Evolutionary conservation across 1,139 yeast species (phyloP).

Genomic region (Suhomyces terraborum): DNA sequence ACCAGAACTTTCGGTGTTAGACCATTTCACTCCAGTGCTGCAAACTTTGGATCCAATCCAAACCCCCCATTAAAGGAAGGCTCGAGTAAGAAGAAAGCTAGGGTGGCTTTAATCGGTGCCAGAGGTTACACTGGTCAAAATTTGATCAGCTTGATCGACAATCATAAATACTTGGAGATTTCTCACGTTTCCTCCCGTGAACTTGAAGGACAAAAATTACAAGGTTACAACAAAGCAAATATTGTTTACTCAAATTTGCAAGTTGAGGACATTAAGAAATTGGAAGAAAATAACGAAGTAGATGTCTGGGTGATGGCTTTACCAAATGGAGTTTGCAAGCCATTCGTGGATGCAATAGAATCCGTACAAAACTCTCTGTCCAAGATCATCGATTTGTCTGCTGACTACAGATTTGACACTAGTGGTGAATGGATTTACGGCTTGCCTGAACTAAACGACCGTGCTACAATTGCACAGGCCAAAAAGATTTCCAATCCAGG

Average conservation of each 20-base stretch:
- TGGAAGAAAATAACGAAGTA: slow-evolving; percentile 76
- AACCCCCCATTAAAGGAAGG: slow-evolving; percentile 72
- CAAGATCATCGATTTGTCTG: slow-evolving; percentile 87
- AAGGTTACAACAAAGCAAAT: slow-evolving; percentile 81
- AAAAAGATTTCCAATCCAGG: slow-evolving; percentile 94
- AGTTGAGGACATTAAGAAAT: slow-evolving; percentile 76
- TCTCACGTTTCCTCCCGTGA: slow-evolving; percentile 96
- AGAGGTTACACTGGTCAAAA: slow-evolving; percentile 98
- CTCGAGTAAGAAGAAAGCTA: slow-evolving; percentile 58
- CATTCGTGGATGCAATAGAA: slow-evolving; percentile 93
- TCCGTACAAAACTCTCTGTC: slow-evolving; percentile 59
- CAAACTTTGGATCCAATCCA: slow-evolving; percentile 49
- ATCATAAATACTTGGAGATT: slow-evolving; percentile 83
- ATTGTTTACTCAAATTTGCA: slow-evolving; percentile 83
- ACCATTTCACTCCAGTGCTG: slow-evolving; percentile 32
- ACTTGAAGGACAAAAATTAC: slow-evolving; percentile 79
- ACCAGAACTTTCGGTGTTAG: slow-evolving; percentile 23
- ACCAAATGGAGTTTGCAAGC: slow-evolving; percentile 97
- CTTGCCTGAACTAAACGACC: slow-evolving; percentile 75
- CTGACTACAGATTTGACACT: slow-evolving; percentile 92
- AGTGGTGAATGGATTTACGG: slow-evolving; percentile 92
- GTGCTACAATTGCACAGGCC: slow-evolving; percentile 69
- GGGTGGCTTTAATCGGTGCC: slow-evolving; percentile 95
- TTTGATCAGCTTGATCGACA: slow-evolving; percentile 79
- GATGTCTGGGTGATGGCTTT: slow-evolving; percentile 99